Percentiles rank a stretch among this genome's conserved stretches.
These are phyloP conservation scores for Skeletonema tropicum DNA, from an alignment of 108 stramenopile species.

Conservation along the genomic window DNA sequence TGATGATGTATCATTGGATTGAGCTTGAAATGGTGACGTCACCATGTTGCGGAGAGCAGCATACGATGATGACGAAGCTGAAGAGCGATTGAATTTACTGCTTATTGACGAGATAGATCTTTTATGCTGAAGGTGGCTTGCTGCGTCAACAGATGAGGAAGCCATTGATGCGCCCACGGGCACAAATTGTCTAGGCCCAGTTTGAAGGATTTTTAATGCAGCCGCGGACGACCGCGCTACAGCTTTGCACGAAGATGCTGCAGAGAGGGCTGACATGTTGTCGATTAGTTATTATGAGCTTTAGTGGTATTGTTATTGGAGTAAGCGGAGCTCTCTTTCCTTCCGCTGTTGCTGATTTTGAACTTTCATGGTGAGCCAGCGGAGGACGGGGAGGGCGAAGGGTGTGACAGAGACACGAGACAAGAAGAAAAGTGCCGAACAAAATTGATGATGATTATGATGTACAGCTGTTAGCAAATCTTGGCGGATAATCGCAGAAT, in stretches of 20 bases:
- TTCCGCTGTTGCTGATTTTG: neutral
- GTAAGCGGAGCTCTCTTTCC: too few relatives aligned
- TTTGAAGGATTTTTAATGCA: neutral
- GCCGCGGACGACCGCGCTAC: neutral
- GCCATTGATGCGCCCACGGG: neutral
- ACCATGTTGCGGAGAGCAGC: conserved; percentile 46
- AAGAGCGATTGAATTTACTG: conserved; percentile 7
- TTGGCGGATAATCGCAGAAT: too few relatives aligned
- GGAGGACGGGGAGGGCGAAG: too few relatives aligned
- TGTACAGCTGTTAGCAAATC: too few relatives aligned
- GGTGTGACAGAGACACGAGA: too few relatives aligned
- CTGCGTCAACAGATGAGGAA: neutral
- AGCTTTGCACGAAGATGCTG: neutral
- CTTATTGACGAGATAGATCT: conserved; percentile 24
- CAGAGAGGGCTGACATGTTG: conserved; percentile 27
- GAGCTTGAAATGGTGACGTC: conserved; percentile 35
- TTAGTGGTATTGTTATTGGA: too few relatives aligned
- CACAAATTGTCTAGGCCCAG: neutral
- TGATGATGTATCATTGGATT: conserved; percentile 14
- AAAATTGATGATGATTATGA: too few relatives aligned
- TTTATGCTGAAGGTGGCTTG: conserved; percentile 3
- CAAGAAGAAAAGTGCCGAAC: too few relatives aligned
- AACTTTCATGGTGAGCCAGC: neutral
- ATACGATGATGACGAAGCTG: conserved; percentile 23
- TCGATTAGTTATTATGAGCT: neutral